Base-by-base conservation (phyloP, 2,329 filamentous ascomycete species). In the Fusarium secorum region DNA sequence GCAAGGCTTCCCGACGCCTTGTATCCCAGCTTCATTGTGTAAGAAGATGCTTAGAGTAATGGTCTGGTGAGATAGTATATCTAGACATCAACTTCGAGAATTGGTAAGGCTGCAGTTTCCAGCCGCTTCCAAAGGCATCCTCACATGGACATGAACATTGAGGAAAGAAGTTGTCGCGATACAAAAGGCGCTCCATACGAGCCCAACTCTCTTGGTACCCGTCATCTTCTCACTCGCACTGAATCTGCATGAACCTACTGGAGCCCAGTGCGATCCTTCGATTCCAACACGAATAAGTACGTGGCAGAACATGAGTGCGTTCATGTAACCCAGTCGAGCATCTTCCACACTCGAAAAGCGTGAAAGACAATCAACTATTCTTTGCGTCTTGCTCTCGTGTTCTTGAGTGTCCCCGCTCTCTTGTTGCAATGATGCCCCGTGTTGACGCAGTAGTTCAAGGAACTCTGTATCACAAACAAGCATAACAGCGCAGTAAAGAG, bases 291-390 rank as follows among this genome's bases (percentile, higher is more conserved):
- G 7, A 7, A 38, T 38, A 4, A 41, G n/a, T 41, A 22, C 4
- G 4, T 42, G 9, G 15, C n/a, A 42, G 24, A 11, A 17, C 39
- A 42, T 4, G 13, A 42, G 39, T 3, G n/a, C 0, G 4, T 11
- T 1, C 15, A n/a, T 24, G 4, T 42, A 2, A 0, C 17, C n/a
- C 0, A 24, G 1, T 18, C 39, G 10, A 4, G 39, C 39, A 7
- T 41, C n/a, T 17, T 1, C 0, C 14, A 41, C 2, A 5, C 15
- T 24, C 0, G n/a, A 24, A 0, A 41, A 0, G 2, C 4, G 0
- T 4, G 39, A 24, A 7, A 41, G n/a, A 7, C 7, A 6, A 3
- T 41, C 1, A 4, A 22, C 0, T 41, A 41, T 41, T 3, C 10
- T n/a, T 17, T 7, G 14, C 2, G 13, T 5, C 2, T 39, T 3